These are phyloP conservation scores for Sporothrix euskadiensis DNA, from an alignment of 2,329 filamentous ascomycete species.

Conservation along the genomic window DNA sequence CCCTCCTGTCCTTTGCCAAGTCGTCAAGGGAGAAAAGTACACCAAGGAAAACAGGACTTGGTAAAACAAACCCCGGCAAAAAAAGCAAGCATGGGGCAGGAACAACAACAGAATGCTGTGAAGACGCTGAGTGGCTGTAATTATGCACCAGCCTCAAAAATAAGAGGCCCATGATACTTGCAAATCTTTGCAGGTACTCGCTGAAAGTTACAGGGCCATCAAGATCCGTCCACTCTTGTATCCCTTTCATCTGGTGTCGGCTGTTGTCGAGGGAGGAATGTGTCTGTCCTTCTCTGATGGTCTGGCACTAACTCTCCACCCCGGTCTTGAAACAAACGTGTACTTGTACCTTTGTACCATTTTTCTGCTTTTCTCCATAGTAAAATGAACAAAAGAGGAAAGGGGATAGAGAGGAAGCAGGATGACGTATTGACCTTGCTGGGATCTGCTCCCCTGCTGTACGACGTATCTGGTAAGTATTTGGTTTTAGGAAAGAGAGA, in stretches of 20 bases:
- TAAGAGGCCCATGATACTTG: background rate
- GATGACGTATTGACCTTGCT: slow-evolving; percentile 16
- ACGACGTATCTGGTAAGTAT: background rate
- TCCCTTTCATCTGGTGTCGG: slow-evolving; percentile 18
- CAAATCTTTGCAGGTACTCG: background rate
- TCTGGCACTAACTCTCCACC: background rate
- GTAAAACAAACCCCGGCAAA: slow-evolving; percentile 9
- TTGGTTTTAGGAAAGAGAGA: background rate
- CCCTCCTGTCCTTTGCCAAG: background rate
- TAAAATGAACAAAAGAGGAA: background rate
- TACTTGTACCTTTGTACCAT: slow-evolving; percentile 7
- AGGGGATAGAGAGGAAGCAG: background rate
- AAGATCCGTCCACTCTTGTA: background rate
- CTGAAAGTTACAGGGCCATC: background rate
- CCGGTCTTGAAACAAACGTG: slow-evolving; percentile 20
- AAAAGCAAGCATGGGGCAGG: background rate
- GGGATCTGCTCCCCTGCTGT: background rate
- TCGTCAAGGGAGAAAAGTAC: background rate
- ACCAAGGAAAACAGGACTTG: background rate
- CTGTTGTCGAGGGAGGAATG: background rate
- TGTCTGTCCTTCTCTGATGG: too few species aligned
- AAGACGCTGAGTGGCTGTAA: background rate
- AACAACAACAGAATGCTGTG: background rate
- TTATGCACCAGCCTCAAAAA: background rate
- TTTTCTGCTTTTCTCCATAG: background rate